Percentiles rank a stretch among this genome's conserved stretches.
phyloP scores from a whole-genome alignment of 768 basidiomycete genomes.

The Lepiota subincarnata region DNA sequence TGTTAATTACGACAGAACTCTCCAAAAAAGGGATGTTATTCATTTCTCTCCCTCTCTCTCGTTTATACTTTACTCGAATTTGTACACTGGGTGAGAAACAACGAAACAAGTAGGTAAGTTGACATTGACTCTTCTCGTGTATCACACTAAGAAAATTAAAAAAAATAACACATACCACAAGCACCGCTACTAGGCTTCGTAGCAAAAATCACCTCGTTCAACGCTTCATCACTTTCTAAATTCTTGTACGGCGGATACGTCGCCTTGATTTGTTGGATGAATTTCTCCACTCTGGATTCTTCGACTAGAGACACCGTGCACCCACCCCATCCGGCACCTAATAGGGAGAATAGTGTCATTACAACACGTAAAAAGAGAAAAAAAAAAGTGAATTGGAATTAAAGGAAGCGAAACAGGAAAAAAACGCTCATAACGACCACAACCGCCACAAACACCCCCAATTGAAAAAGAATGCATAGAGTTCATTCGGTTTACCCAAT shows the following conservation, averaged over 20 bases:
- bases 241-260: conserved; percentile 61
- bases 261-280: conserved; percentile 58
- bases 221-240: conserved; percentile 52
- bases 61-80: conserved; percentile 19
- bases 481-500: no score
- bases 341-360: background rate
- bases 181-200: conserved; percentile 82
- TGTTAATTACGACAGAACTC: no score
- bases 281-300: conserved; percentile 54
- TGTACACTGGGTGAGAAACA: conserved; percentile 23
- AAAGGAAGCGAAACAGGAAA: no score
- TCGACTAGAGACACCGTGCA: conserved; percentile 81
- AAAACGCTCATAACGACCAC: no score
- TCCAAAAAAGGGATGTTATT: no score
- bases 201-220: conserved; percentile 73
- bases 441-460: no score
- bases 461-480: no score
- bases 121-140: no score
- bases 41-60: no score
- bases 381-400: no score
- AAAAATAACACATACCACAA: conserved; percentile 52
- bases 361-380: no score
- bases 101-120: background rate
- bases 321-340: conserved; percentile 90
- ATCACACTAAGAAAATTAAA: no score